phyloP scores from a whole-genome alignment of 768 basidiomycete genomes.

The Tricholoma matsutake region DNA sequence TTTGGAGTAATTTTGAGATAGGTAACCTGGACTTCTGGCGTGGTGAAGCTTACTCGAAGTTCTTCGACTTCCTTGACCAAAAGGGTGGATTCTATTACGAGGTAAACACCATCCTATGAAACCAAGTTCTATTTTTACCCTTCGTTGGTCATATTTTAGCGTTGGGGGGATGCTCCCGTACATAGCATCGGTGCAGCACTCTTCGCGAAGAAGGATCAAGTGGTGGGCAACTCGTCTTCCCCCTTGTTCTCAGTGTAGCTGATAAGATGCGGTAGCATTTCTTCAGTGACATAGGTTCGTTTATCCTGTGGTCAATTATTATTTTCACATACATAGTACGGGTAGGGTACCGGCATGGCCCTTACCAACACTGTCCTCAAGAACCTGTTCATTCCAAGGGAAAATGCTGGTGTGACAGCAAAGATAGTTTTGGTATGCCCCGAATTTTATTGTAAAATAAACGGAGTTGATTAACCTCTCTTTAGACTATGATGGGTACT shows the following conservation, averaged over 20 bases:
- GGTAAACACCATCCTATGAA: constrained; percentile 15
- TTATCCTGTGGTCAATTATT: background rate
- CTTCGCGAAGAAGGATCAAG: constrained; percentile 83
- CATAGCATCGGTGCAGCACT: constrained; percentile 90
- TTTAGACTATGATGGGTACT: constrained; percentile 82
- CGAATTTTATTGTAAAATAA: background rate
- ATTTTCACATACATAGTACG: background rate
- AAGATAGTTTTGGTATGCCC: constrained; percentile 70
- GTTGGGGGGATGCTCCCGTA: constrained; percentile 92
- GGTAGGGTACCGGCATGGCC: constrained; percentile 76
- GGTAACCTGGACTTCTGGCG: constrained; percentile 83
- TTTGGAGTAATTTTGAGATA: constrained; percentile 96
- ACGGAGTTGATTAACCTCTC: background rate
- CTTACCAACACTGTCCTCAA: constrained; percentile 91
- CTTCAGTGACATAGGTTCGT: constrained; percentile 81
- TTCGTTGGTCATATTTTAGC: constrained; percentile 34
- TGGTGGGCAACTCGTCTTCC: constrained; percentile 34
- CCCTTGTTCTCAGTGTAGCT: background rate
- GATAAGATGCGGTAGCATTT: constrained; percentile 52
- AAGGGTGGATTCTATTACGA: constrained; percentile 90
- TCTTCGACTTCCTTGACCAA: constrained; percentile 78
- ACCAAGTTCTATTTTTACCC: background rate
- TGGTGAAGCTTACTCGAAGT: constrained; percentile 74
- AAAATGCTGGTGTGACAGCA: constrained; percentile 82
- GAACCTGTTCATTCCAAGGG: constrained; percentile 69